Base-by-base conservation (phyloP, 495 filamentous ascomycete species). In the Cercophora samala region DNA sequence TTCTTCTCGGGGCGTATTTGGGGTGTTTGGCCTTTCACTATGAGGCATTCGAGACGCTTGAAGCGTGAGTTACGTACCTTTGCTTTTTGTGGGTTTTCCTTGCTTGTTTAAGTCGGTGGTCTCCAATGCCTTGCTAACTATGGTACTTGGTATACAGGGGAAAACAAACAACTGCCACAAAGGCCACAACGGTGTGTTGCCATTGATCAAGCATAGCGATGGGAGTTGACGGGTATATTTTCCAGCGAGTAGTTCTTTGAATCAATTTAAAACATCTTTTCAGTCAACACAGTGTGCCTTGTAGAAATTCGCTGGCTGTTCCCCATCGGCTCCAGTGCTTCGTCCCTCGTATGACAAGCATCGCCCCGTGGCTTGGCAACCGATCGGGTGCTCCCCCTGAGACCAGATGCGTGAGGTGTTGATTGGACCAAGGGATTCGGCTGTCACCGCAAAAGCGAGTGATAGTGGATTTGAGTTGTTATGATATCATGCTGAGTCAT, bases 1-100 rank as follows among this genome's bases (percentile, higher is more conserved):
- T 89, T 68, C 80, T 89, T 58, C 84, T 90, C 37, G 89, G 89
- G 3, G 85, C 86, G 1, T 90, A 84, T 70, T 59, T 89, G 4
- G 88, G 88, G 0, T 76, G 81, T 23, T 86, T 90, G 62, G 69
- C 86, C 29, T 90, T 88, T 69, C 80, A 80, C 24, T 90, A 86
- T 86, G 86, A 88, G 67, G 13, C 53, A 8, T 3, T 56, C 22
- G n/a, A 18, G 4, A 18, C 22, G 26, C 26, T 4, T 19, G n/a
- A 23, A 4, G 53, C 53, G 53, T 56, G 11, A 56, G 53, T 56
- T 18, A n/a, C n/a, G n/a, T n/a, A n/a, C n/a, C n/a, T n/a, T 4
- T 15, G 18, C n/a, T 18, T 29, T 1, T 29, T 29, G n/a, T n/a
- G n/a, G n/a, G n/a, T n/a, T n/a, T n/a, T n/a, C n/a, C n/a, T n/a